phyloP scores from a whole-genome alignment of 2,329 filamentous ascomycete genomes.

The Metarhizium album region DNA sequence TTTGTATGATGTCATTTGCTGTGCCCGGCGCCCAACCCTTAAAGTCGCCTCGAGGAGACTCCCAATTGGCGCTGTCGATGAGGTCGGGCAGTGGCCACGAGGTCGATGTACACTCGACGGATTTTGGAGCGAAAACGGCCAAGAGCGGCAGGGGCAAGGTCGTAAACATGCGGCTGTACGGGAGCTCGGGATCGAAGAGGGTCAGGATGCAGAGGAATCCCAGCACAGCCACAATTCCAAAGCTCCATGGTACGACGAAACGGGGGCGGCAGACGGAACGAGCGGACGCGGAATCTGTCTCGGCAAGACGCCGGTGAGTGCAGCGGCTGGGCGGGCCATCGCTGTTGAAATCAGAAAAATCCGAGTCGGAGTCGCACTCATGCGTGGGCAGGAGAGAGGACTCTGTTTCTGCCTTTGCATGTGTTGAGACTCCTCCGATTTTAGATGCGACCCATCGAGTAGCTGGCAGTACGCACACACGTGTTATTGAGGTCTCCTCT shows the following conservation, averaged over 20 bases:
- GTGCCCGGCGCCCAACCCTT: slow-evolving; percentile 22
- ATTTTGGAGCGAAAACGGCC: slow-evolving; percentile 16
- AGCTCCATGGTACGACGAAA: slow-evolving; percentile 8
- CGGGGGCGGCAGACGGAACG: slow-evolving; percentile 9
- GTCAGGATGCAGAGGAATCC: slow-evolving; percentile 13
- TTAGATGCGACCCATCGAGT: slow-evolving; percentile 2
- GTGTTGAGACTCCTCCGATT: neutral
- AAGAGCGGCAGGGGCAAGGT: slow-evolving; percentile 22
- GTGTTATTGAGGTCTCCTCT: too few relatives aligned
- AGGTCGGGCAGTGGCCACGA: slow-evolving; percentile 21
- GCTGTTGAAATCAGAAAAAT: neutral
- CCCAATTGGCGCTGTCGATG: slow-evolving; percentile 15
- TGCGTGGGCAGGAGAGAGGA: slow-evolving; percentile 4
- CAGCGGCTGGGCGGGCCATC: neutral
- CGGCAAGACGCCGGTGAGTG: neutral
- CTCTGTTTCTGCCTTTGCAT: neutral
- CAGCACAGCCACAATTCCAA: slow-evolving; percentile 10
- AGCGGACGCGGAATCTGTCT: slow-evolving; percentile 4
- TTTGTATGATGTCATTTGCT: slow-evolving; percentile 13
- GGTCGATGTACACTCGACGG: slow-evolving; percentile 17
- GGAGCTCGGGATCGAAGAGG: slow-evolving; percentile 18
- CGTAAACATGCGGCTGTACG: slow-evolving; percentile 21
- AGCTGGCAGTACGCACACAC: neutral
- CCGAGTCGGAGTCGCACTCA: slow-evolving; percentile 7
- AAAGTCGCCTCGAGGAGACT: slow-evolving; percentile 16